Conservation (phyloP, 768 basidiomycete species). For the Tulasnella sp. region DNA sequence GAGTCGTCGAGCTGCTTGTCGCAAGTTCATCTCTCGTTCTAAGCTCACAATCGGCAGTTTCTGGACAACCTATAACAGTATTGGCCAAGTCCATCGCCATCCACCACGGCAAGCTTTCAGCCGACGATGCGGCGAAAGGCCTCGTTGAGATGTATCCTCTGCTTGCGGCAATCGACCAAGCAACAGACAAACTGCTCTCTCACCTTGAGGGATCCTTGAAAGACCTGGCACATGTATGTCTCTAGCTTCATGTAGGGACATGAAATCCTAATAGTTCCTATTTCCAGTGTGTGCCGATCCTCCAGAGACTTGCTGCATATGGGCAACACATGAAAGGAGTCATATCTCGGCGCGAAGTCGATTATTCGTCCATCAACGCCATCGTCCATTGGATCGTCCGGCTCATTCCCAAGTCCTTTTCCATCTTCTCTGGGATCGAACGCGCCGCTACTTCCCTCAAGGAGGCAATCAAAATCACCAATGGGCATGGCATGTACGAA, state of each 20-base stretch:
- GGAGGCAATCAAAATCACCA: conserved; percentile 43
- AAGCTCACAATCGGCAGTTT: no score
- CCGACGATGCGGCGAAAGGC: not conserved
- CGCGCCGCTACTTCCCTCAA: conserved; percentile 36
- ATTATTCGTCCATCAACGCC: conserved; percentile 10
- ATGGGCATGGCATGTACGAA: conserved; percentile 60
- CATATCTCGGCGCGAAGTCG: not conserved
- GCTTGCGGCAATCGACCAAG: not conserved
- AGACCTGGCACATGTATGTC: not conserved
- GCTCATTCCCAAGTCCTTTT: not conserved
- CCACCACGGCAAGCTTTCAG: not conserved
- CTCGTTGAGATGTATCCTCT: conserved; percentile 7
- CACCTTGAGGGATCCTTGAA: not conserved
- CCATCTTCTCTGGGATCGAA: conserved; percentile 27
- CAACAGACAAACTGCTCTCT: not conserved
- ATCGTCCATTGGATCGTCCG: not conserved
- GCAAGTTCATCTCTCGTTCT: not conserved
- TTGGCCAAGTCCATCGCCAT: conserved; percentile 3
- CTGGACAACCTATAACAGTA: not conserved
- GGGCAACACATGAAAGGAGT: not conserved
- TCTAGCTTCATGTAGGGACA: not conserved
- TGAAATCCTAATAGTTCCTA: no score
- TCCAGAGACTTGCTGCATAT: not conserved
- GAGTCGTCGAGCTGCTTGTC: not conserved
- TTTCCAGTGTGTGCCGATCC: no score